Conservation (phyloP, 352 stramenopile species). For the Globisporangium apiculatum region DNA sequence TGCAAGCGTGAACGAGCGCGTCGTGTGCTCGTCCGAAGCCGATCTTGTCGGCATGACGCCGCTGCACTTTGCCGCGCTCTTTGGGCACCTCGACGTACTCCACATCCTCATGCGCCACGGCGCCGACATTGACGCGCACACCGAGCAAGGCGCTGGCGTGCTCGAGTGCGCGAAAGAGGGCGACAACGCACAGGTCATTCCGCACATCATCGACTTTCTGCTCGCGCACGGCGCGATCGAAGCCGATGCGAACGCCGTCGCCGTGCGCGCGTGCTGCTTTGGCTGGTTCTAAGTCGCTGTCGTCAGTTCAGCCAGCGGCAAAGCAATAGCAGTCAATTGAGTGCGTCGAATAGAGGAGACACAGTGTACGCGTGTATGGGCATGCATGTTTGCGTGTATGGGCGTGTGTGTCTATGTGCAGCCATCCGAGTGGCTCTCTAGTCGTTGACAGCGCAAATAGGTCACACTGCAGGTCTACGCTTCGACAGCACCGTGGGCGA, state of each 20-base stretch:
- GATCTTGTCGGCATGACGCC: constrained; percentile 16
- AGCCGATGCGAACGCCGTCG: constrained; percentile 6
- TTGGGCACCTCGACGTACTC: constrained; percentile 13
- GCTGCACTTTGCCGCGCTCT: constrained; percentile 15
- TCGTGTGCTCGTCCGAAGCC: constrained; percentile 4
- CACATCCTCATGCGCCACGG: constrained; percentile 11
- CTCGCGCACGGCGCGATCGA: constrained; percentile 11
- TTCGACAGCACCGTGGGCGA: constrained; percentile 1
- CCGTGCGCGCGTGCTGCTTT: constrained; percentile 12
- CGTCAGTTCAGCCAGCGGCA: too few species aligned
- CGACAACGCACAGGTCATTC: constrained; percentile 13
- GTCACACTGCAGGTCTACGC: background rate
- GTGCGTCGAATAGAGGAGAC: too few species aligned
- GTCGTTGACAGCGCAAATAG: too few species aligned
- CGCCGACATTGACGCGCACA: constrained; percentile 14
- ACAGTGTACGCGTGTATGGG: too few species aligned
- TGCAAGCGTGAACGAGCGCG: constrained; percentile 16
- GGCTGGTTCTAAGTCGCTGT: constrained; percentile 6
- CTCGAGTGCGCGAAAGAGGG: constrained; percentile 16
- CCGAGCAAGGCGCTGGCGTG: constrained; percentile 11
- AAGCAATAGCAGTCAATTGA: too few species aligned
- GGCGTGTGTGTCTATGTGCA: too few species aligned
- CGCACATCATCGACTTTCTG: constrained; percentile 14
- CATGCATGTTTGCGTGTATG: too few species aligned
- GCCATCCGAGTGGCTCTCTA: too few species aligned